Evolutionary conservation across 1,284 basidiomycete genomes (phyloP).

Genomic region (Austroboletus olivaceoglutinosus): DNA sequence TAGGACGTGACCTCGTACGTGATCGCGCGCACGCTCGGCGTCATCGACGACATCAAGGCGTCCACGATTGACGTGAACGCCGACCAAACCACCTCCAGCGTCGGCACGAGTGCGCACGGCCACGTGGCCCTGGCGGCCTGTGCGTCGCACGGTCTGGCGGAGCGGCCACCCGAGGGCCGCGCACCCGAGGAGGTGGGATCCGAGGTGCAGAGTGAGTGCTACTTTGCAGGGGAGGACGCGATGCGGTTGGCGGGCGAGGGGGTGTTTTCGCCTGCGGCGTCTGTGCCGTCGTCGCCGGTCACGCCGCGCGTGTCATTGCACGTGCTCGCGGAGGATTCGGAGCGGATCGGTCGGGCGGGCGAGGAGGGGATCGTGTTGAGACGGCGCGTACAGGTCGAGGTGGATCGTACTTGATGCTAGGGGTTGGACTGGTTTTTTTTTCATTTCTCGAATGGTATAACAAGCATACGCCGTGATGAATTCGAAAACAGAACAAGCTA

Average conservation of each 20-base stretch:
- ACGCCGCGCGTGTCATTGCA: constrained; percentile 14
- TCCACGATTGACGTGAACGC: constrained; percentile 55
- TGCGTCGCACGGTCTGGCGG: background rate
- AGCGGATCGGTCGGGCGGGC: background rate
- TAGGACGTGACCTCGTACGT: constrained; percentile 79
- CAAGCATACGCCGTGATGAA: constrained; percentile 9
- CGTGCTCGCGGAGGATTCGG: constrained; percentile 1
- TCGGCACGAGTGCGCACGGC: background rate
- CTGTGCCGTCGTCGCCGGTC: constrained; percentile 61
- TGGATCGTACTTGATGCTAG: background rate
- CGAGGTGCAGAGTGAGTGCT: constrained; percentile 43
- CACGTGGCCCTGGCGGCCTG: background rate
- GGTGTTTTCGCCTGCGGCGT: constrained; percentile 66
- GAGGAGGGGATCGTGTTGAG: constrained; percentile 19
- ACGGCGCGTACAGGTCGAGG: constrained; percentile 13
- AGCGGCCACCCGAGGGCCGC: constrained; percentile 17
- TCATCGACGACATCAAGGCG: constrained; percentile 67
- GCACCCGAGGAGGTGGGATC: constrained; percentile 11
- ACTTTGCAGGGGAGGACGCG: constrained; percentile 53
- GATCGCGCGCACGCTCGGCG: constrained; percentile 76
- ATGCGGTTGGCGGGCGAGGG: constrained; percentile 61
- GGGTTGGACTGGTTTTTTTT: background rate
- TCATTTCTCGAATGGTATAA: constrained; percentile 6
- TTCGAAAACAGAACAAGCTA: constrained; percentile 21
- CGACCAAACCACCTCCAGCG: too few relatives aligned